phyloP scores from a whole-genome alignment of 257 asterid genomes.

The Penstemon barbatus region DNA sequence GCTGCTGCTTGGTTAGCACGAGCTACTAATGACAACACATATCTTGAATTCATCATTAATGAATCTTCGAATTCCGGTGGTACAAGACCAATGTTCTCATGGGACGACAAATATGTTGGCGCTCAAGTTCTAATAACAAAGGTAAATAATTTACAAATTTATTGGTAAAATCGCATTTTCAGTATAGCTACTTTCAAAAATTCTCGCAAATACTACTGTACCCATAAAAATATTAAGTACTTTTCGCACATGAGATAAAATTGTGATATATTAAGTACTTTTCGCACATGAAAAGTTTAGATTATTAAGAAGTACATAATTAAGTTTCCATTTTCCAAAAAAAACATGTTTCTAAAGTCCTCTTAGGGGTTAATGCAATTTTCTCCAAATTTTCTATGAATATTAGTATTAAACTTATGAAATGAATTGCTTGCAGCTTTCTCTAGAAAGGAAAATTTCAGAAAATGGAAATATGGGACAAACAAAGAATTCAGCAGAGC shows the following conservation, averaged over 20 bases:
- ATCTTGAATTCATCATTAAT: conserved; percentile 26
- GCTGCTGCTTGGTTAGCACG: conserved; percentile 62
- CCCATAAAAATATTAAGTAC: too few relatives aligned
- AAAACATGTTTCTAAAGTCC: too few relatives aligned
- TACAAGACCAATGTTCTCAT: conserved; percentile 46
- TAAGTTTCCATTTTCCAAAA: too few relatives aligned
- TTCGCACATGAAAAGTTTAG: too few relatives aligned
- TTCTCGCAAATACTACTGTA: too few relatives aligned
- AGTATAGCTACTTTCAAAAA: too few relatives aligned
- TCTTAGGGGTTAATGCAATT: too few relatives aligned
- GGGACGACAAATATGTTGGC: conserved; percentile 70
- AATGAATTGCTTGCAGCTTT: conserved; percentile 33
- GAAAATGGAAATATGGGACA: conserved; percentile 30
- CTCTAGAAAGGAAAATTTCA: conserved; percentile 30
- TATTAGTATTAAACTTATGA: neutral
- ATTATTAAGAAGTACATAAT: too few relatives aligned
- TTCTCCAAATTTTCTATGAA: too few relatives aligned
- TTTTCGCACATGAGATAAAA: too few relatives aligned
- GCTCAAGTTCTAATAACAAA: conserved; percentile 50
- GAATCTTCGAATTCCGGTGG: conserved; percentile 39
- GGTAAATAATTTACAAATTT: conserved; percentile 28
- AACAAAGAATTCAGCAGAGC: conserved; percentile 37
- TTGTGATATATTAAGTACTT: too few relatives aligned
- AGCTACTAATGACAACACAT: conserved; percentile 42
- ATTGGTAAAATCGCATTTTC: neutral